These are phyloP conservation scores for Mucuna pruriens DNA, from an alignment of 306 rosid genomes.

Conservation along the genomic window DNA sequence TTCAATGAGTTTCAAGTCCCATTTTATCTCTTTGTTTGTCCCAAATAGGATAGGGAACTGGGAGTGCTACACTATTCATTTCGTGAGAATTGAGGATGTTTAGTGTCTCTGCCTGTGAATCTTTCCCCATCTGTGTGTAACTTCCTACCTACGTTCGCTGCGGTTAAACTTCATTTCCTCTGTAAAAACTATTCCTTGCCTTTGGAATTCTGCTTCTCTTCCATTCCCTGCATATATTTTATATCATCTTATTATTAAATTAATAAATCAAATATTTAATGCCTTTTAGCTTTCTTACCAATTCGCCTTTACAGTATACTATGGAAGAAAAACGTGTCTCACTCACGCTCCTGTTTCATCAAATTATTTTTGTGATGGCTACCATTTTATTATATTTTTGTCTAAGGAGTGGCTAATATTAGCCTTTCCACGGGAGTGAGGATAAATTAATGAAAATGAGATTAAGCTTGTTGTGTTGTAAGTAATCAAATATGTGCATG, in stretches of 20 bases:
- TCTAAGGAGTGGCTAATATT: no score
- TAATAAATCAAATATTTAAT: neutral
- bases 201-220: neutral
- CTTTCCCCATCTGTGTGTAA: neutral
- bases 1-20: conserved; percentile 9
- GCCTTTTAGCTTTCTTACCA: neutral
- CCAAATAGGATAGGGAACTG: conserved; percentile 24
- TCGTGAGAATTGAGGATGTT: conserved; percentile 6
- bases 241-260: neutral
- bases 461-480: no score
- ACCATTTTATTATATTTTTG: no score
- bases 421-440: no score
- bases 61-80: conserved; percentile 33
- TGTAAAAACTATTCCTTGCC: neutral
- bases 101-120: conserved; percentile 20
- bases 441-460: no score
- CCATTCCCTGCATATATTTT: no score
- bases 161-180: neutral
- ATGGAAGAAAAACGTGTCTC: no score
- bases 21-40: conserved; percentile 37
- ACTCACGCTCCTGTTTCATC: no score
- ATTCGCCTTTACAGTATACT: no score
- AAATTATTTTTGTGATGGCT: no score
- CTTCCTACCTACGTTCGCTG: neutral
- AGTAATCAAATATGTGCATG: no score